Evolutionary conservation across 140 eudicot genomes (phyloP), one percentile per base, ranked within the genome.

Genomic region (Stevia rebaudiana): DNA sequence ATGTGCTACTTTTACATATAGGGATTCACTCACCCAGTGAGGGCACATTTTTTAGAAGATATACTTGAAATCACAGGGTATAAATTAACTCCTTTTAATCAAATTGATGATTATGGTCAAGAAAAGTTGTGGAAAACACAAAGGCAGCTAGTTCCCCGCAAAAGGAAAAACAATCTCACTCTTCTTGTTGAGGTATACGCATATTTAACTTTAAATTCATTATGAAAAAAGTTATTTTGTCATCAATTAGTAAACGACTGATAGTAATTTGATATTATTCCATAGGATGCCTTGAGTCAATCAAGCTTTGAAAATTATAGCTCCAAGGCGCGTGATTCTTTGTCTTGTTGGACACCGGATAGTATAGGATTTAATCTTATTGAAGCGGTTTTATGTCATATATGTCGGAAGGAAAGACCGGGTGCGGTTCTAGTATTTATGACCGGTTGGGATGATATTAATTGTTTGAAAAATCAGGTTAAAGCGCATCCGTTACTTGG

Each of bases 361-460:
- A 65, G 75, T 60, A 92, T 85, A 65, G 99, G 99, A 63, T 92
- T 92, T 64, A 92, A 92, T 83, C 95, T 92, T 67, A 83, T 92
- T 61, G 99, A 92, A 75, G 97, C 96, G 68, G 97, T 88, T 69
- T 69, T 92, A 63, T 92, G 99, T 54, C 95, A 92, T 70, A 92
- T 92, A 65, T 88, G 90, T 65, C 92, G 99, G 19, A 92, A 92
- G 83, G 99, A 92, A 83, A 81, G 94, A 36, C 82, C 84, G 48
- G 99, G 97, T 51, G 97, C 97, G 24, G 95, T 92, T 18, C 73
- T 92, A 24, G 99, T 92, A 70, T 92, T 92, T 81, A 85, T 92
- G 99, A 92, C 99, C 3, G 97, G 99, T 3, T 92, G 99, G 99
- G 99, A 92, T 55, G 99, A 92, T 76, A 92, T 92, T 19, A 88